Conservation (phyloP, 2,329 filamentous ascomycete genomes). For the Paecilomyces variotii region DNA sequence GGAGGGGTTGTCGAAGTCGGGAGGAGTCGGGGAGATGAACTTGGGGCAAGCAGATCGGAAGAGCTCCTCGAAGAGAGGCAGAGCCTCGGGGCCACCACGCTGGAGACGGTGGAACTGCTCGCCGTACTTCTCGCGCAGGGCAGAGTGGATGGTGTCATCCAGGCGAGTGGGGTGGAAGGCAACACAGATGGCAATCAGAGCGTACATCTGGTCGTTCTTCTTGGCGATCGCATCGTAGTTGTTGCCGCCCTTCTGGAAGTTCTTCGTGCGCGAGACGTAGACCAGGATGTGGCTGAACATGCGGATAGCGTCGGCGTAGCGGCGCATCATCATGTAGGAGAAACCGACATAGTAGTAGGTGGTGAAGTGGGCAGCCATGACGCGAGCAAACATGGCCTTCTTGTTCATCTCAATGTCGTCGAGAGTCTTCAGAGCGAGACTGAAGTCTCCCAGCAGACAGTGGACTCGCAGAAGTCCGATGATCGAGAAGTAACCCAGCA, state of each 20-base stretch:
- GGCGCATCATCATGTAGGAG: conserved; percentile 99
- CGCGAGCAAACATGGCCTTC: conserved; percentile 98
- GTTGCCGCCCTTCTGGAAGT: conserved; percentile 92
- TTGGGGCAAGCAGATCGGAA: conserved; percentile 98
- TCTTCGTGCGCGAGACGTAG: conserved; percentile 98
- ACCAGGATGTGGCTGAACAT: conserved; percentile 99
- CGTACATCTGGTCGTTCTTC: conserved; percentile 99
- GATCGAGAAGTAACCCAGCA: conserved; percentile 99
- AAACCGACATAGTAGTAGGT: conserved; percentile 99
- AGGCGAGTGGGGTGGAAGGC: conserved; percentile 95
- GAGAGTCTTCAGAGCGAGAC: conserved; percentile 93
- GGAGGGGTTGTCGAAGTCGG: conserved; percentile 95
- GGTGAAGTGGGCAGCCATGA: conserved; percentile 99
- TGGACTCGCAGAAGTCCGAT: conserved; percentile 94
- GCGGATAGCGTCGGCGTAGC: conserved; percentile 97
- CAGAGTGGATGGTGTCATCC: conserved; percentile 98
- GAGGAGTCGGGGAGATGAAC: conserved; percentile 96
- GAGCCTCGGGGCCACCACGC: conserved; percentile 86
- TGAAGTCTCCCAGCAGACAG: conserved; percentile 94
- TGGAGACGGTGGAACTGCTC: conserved; percentile 97
- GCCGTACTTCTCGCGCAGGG: conserved; percentile 96
- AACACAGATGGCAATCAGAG: conserved; percentile 95
- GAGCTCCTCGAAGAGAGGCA: conserved; percentile 96
- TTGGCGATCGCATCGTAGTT: conserved; percentile 97
- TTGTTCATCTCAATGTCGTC: conserved; percentile 99